Percentiles rank a stretch among this genome's conserved stretches.
Evolutionary conservation across 2,329 filamentous ascomycete genomes (phyloP).

Genomic region (Lasiodiplodia theobromae): DNA sequence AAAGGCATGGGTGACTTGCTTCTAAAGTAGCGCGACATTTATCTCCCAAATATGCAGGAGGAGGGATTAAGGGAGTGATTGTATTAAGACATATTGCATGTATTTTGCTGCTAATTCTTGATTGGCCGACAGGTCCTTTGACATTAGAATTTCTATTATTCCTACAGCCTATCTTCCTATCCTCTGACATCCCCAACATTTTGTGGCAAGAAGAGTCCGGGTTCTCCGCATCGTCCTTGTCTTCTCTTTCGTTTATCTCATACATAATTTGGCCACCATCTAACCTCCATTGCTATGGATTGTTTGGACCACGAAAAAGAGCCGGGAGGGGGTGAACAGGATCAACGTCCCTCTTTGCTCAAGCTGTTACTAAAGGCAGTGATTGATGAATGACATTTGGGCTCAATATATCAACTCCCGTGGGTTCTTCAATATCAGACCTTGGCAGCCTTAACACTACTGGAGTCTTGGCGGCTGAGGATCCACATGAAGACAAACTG

Average conservation of each 20-base stretch:
- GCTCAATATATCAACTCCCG: not conserved
- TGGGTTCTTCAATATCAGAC: not conserved
- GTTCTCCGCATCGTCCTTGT: not conserved
- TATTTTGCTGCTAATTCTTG: not conserved
- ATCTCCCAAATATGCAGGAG: not conserved
- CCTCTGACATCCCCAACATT: not conserved
- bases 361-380: not conserved
- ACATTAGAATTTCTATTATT: not conserved
- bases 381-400: not conserved
- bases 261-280: not conserved
- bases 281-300: not conserved
- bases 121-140: not conserved
- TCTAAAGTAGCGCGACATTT: not conserved
- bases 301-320: not conserved
- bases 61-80: not conserved
- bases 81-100: not conserved
- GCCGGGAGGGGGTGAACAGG: not conserved
- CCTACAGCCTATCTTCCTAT: not conserved
- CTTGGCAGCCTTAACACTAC: conserved; percentile 12
- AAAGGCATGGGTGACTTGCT: not conserved
- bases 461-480: conserved; percentile 25
- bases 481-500: conserved; percentile 95
- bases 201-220: not conserved
- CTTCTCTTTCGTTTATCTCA: conserved; percentile 1
- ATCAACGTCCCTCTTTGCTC: not conserved